A percentile compares a stretch with the other conserved stretches of the same genome.
Evolutionary conservation across 805 yeast genomes (phyloP).

Genomic region (Saturnispora dispora): DNA sequence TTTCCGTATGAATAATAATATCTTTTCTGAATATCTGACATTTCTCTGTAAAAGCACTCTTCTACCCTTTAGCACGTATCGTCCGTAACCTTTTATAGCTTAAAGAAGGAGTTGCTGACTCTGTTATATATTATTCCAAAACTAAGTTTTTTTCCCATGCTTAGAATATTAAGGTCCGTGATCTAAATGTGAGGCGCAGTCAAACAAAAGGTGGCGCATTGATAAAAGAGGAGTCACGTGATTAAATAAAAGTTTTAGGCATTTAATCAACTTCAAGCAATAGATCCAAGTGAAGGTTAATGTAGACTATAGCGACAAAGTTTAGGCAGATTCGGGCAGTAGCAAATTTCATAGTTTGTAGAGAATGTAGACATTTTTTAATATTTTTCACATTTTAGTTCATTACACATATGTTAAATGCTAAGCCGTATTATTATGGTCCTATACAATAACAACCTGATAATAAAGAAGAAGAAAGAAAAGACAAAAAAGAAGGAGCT

Average conservation of each 20-base stretch:
- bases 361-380: background rate
- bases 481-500: conserved; percentile 28
- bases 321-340: background rate
- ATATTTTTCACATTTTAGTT: background rate
- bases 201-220: background rate
- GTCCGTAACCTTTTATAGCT: background rate
- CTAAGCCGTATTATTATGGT: background rate
- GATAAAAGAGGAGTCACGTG: background rate
- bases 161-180: background rate
- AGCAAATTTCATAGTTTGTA: too few species aligned
- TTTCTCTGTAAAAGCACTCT: background rate
- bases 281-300: background rate
- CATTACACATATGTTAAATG: background rate
- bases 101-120: background rate
- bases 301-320: background rate
- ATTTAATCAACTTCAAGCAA: background rate
- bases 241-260: background rate
- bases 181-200: background rate
- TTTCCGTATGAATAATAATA: background rate
- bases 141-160: background rate
- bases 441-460: background rate
- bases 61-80: background rate
- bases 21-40: background rate
- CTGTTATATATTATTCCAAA: background rate
- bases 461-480: background rate